Base-by-base conservation (phyloP, 2,329 filamentous ascomycete genomes). In the Sporothrix phasma region DNA sequence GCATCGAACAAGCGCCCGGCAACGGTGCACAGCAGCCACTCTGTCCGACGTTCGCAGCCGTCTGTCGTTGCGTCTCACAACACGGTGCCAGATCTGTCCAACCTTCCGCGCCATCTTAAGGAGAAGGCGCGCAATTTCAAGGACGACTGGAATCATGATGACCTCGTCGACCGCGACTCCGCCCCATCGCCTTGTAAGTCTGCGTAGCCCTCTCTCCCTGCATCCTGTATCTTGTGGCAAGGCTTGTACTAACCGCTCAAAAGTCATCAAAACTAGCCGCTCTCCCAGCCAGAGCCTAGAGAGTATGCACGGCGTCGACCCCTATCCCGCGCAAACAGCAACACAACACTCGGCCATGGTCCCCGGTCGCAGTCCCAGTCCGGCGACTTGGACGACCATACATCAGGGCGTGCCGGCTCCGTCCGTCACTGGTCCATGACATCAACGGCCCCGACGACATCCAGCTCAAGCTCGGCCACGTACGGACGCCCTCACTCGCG, bases 141-240 rank as follows among this genome's bases (percentile, higher is more conserved):
- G 17, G 43, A 62, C 6, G 54, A 60, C 46, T 66, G 65, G 66
- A n/a, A n/a, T n/a, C 45, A 43, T 24, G 56, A 53, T 24, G 65
- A 61, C n/a, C 2, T 34, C 3, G 26, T 49, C 3, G 59, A 68
- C 22, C 37, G 54, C 3, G 66, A 64, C 3, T 63, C 60, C 6
- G 65, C 65, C 1, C 69, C 70, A 29, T 70, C 68, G 41, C 70
- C 70, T 62, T 68, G 72, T 72, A 65, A 70, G 72, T 71, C 13
- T n/a, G 10, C 29, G 2, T 2, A 51, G 24, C 15, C 19, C 3
- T 7, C 19, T 3, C n/a, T 1, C 24, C 3, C 7, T 13, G 3
- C 4, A 3, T 5, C 11, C 2, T 39, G 31, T 5, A 8, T 51
- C 62, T 62, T 53, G 49, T 59, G 47, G 15, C 34, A 31, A 2